Conservation (phyloP, 176 grass and related monocot species). For the Themeda triandra region DNA sequence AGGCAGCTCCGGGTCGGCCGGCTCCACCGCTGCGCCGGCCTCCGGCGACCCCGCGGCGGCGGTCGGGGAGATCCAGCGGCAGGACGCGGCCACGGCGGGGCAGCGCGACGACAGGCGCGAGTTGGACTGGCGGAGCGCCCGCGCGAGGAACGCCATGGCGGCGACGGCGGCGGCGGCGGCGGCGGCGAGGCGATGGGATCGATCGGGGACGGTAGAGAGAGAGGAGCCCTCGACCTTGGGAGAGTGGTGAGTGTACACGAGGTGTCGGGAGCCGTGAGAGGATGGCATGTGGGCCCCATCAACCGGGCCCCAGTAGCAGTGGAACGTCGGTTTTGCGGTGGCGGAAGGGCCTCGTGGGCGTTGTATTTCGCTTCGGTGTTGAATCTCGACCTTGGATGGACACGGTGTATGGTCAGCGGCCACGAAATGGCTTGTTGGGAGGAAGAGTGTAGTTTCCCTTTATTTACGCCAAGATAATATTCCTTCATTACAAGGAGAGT, state of each 20-base stretch:
- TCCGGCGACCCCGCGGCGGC: conserved; percentile 52
- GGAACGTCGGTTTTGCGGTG: background rate
- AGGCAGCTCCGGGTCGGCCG: conserved; percentile 45
- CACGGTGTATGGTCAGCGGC: background rate
- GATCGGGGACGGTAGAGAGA: background rate
- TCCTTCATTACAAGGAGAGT: too few species aligned
- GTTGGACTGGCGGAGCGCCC: conserved; percentile 61
- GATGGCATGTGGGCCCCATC: background rate
- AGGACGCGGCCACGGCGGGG: conserved; percentile 15
- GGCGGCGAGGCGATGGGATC: conserved; percentile 34
- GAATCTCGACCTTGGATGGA: background rate
- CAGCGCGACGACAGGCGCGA: conserved; percentile 34
- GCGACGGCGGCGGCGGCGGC: background rate
- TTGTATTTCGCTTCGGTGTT: background rate
- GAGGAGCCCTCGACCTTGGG: conserved; percentile 1
- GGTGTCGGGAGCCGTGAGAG: fast-evolving
- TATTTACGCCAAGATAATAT: too few species aligned
- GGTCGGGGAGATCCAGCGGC: conserved; percentile 84
- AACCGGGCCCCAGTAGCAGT: fast-evolving
- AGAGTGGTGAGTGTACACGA: background rate
- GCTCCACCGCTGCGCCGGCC: conserved; percentile 39
- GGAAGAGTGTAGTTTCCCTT: background rate
- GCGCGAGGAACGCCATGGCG: conserved; percentile 75
- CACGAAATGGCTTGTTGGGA: background rate
- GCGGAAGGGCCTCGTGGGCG: background rate